A percentile compares a stretch with the other conserved stretches of the same genome.
These are phyloP conservation scores for Hypoxylon sp. DNA, from an alignment of 2,329 filamentous ascomycete genomes.

Conservation along the genomic window DNA sequence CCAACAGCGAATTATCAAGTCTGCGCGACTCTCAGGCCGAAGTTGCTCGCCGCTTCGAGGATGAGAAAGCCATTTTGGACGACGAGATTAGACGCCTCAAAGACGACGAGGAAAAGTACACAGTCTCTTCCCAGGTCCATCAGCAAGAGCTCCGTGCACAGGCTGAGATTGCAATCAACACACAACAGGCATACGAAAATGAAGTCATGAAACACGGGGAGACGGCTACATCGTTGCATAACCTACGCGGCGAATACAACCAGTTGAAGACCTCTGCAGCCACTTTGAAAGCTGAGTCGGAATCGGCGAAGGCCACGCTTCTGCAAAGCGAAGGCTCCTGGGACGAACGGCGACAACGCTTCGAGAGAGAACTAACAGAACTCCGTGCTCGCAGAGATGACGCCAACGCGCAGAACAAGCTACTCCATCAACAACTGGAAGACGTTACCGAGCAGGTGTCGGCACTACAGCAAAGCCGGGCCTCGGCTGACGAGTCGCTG, in stretches of 20 bases:
- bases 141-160: constrained; percentile 93
- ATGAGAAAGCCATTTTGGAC: constrained; percentile 82
- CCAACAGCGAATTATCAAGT: constrained; percentile 82
- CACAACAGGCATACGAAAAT: constrained; percentile 93
- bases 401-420: constrained; percentile 85
- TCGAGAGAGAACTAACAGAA: constrained; percentile 85
- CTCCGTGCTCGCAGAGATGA: constrained; percentile 82
- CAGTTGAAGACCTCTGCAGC: constrained; percentile 81
- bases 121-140: constrained; percentile 81
- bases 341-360: constrained; percentile 79
- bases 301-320: constrained; percentile 82
- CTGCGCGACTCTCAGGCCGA: constrained; percentile 85
- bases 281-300: constrained; percentile 78
- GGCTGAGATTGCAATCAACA: constrained; percentile 89
- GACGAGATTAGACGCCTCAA: constrained; percentile 82
- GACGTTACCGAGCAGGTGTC: constrained; percentile 81
- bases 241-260: constrained; percentile 81
- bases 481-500: constrained; percentile 57
- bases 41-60: constrained; percentile 72
- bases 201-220: constrained; percentile 96
- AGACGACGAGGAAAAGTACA: constrained; percentile 82
- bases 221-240: constrained; percentile 85
- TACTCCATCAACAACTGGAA: constrained; percentile 90
- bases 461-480: constrained; percentile 78
- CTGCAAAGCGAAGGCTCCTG: constrained; percentile 86